phyloP scores from a whole-genome alignment of 169 alveolate genomes.

The Neospora caninum region DNA sequence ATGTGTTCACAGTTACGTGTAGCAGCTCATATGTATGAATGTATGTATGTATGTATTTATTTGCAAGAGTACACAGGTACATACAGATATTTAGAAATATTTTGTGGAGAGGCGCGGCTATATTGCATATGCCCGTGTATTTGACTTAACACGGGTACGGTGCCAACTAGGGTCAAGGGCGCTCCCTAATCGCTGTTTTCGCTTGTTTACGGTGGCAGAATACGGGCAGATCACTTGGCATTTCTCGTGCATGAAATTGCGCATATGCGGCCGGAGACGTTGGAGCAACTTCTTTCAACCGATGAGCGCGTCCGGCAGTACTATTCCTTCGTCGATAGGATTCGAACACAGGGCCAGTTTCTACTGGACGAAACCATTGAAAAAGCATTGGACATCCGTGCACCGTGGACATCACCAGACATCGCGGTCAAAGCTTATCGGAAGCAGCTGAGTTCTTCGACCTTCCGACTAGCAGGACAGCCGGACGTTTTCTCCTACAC shows the following conservation, averaged over 20 bases:
- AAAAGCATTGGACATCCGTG: neutral
- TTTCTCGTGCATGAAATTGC: slow-evolving; percentile 1
- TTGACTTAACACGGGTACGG: no score
- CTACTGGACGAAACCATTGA: neutral
- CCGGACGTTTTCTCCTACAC: neutral
- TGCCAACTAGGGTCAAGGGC: no score
- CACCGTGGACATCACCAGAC: slow-evolving; percentile 10
- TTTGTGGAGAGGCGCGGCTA: no score
- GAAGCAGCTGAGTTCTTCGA: slow-evolving; percentile 18
- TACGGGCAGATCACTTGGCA: neutral
- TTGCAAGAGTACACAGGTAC: no score
- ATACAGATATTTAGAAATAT: no score
- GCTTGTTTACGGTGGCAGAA: neutral
- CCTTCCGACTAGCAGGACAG: neutral
- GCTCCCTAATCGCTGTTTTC: no score
- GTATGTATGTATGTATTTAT: rapidly evolving
- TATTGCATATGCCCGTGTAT: no score
- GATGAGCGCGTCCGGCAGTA: neutral
- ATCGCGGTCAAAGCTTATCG: neutral
- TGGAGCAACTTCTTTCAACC: neutral
- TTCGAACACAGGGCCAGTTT: neutral
- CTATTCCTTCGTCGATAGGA: neutral
- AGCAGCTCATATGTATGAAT: no score
- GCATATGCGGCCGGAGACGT: neutral
- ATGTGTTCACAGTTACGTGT: no score